phyloP scores from a whole-genome alignment of 257 asterid genomes.

The Solanum corneliomulleri region DNA sequence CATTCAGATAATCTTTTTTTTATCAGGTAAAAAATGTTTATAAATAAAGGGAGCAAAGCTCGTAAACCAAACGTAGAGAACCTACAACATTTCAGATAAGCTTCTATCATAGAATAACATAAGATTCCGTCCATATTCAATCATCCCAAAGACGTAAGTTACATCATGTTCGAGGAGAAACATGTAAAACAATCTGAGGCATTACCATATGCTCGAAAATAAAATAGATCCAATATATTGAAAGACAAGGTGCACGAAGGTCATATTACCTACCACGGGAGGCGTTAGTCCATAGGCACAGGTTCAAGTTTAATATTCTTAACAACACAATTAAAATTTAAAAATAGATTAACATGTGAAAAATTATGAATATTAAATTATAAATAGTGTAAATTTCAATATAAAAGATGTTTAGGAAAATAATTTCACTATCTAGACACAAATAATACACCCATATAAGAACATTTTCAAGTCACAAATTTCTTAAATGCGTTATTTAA shows the following conservation, averaged over 20 bases:
- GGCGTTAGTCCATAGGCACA: neutral
- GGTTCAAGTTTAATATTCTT: neutral
- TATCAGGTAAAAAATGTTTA: neutral
- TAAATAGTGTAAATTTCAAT: neutral
- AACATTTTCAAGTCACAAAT: neutral
- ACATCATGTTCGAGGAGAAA: neutral
- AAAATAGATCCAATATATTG: neutral
- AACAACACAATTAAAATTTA: neutral
- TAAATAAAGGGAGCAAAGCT: neutral
- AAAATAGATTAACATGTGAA: neutral
- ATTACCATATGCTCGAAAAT: neutral
- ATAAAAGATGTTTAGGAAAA: neutral
- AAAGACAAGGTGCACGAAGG: neutral
- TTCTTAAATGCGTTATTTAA: neutral
- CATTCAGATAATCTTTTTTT: neutral
- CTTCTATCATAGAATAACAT: neutral
- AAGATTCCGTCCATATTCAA: neutral
- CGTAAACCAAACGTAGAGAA: neutral
- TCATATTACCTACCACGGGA: neutral
- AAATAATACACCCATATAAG: neutral
- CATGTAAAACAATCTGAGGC: neutral
- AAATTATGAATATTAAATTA: neutral
- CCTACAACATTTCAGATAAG: neutral
- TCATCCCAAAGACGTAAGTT: neutral
- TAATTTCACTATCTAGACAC: neutral